These are phyloP conservation scores for Rhodotorula toruloides DNA, from an alignment of 768 basidiomycete genomes.

Conservation along the genomic window DNA sequence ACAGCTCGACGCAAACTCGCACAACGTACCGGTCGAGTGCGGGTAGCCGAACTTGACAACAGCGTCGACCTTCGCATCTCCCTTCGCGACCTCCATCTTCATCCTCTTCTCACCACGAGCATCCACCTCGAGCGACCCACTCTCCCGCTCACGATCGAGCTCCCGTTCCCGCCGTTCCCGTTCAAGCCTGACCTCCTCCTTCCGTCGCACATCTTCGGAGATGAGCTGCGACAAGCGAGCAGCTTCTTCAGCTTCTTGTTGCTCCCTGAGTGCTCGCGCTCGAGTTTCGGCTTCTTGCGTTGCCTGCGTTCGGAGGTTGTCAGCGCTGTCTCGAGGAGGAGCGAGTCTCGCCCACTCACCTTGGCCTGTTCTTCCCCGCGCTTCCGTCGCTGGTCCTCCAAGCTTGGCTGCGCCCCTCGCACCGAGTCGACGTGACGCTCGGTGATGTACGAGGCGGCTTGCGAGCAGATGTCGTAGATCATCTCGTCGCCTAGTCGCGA, in stretches of 20 bases:
- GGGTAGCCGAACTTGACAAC: constrained; percentile 21
- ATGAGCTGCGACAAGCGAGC: constrained; percentile 33
- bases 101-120: constrained; percentile 13
- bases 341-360: constrained; percentile 2
- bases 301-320: not conserved
- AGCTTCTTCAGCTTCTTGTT: constrained; percentile 30
- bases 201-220: constrained; percentile 34
- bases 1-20: not conserved
- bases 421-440: constrained; percentile 30
- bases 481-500: constrained; percentile 27
- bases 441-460: constrained; percentile 32
- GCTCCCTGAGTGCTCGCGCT: constrained; percentile 6
- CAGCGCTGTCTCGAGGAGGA: not conserved
- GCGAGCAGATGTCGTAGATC: constrained; percentile 33
- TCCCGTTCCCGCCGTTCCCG: constrained; percentile 26
- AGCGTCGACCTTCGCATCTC: constrained; percentile 1
- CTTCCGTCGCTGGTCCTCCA: constrained; percentile 19
- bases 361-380: constrained; percentile 29
- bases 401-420: constrained; percentile 26
- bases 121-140: constrained; percentile 8
- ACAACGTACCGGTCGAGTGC: constrained; percentile 5
- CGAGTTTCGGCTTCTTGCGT: constrained; percentile 5
- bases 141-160: constrained; percentile 11
- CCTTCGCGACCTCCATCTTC: not conserved
- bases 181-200: constrained; percentile 28